Conservation (phyloP, 257 asterid genomes). For the Schizonepeta tenuifolia region DNA sequence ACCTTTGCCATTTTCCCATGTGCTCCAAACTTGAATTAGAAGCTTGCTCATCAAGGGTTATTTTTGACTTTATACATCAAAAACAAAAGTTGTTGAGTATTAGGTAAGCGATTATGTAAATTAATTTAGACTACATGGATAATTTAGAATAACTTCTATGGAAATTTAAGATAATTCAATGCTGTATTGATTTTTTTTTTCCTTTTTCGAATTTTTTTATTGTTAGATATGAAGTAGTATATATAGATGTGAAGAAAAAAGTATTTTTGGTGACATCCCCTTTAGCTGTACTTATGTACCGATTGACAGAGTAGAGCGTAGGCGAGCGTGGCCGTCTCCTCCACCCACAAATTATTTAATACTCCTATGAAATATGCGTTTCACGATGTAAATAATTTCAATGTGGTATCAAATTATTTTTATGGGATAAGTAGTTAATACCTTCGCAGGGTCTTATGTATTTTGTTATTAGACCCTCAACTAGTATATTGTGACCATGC, state of each 20-base stretch:
- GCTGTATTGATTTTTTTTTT: background rate
- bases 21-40: conserved; percentile 13
- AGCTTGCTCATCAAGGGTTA: conserved; percentile 25
- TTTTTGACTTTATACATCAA: conserved; percentile 24
- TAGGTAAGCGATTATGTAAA: conserved; percentile 31
- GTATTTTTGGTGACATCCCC: background rate
- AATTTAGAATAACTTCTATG: background rate
- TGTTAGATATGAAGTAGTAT: background rate
- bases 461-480: too few relatives aligned
- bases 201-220: background rate
- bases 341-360: background rate
- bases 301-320: background rate
- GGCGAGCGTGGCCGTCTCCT: background rate
- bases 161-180: background rate
- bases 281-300: background rate
- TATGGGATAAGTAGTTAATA: too few relatives aligned
- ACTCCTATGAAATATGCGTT: background rate
- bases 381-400: too few relatives aligned
- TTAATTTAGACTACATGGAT: background rate
- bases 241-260: background rate
- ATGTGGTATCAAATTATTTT: too few relatives aligned
- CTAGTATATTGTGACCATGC: too few relatives aligned
- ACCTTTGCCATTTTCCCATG: conserved; percentile 34
- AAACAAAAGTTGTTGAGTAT: conserved; percentile 21
- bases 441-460: too few relatives aligned